Evolutionary conservation across 2,329 filamentous ascomycete genomes (phyloP).

Genomic region (Aspergillus novofumigatus): DNA sequence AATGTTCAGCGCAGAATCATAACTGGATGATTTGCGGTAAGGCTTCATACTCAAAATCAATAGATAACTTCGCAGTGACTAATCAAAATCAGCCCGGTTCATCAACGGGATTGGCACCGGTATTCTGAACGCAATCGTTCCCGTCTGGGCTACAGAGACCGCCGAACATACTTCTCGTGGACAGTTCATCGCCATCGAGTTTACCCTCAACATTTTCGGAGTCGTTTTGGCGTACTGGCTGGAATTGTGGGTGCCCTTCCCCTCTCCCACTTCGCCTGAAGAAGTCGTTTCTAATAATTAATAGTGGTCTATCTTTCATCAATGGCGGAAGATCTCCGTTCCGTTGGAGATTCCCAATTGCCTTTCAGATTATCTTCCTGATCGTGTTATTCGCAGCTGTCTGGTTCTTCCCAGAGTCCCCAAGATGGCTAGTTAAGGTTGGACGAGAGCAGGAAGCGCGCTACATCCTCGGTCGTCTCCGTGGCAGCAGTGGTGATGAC

Average conservation of each 20-base stretch:
- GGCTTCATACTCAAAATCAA: conserved; percentile 15
- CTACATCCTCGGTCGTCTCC: conserved; percentile 61
- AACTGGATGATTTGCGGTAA: conserved; percentile 66
- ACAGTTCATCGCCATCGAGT: conserved; percentile 67
- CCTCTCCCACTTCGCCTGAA: neutral
- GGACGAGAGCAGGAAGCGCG: conserved; percentile 64
- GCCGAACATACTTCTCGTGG: conserved; percentile 65
- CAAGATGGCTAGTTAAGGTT: conserved; percentile 55
- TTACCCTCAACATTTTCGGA: conserved; percentile 69
- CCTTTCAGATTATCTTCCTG: conserved; percentile 65
- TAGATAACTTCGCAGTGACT: neutral
- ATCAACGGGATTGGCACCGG: conserved; percentile 66
- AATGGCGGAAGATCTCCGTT: conserved; percentile 55
- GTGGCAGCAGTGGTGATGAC: conserved; percentile 55
- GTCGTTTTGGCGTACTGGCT: conserved; percentile 62
- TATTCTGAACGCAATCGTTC: conserved; percentile 65
- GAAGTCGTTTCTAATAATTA: neutral
- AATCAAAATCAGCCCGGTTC: conserved; percentile 44
- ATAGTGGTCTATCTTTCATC: conserved; percentile 56
- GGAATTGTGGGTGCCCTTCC: conserved; percentile 40
- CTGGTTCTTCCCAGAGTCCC: conserved; percentile 68
- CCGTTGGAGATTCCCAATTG: conserved; percentile 65
- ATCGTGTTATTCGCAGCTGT: conserved; percentile 53
- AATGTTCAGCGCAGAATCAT: conserved; percentile 62
- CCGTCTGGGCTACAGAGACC: conserved; percentile 68